Evolutionary conservation across 176 grass and related monocot genomes (phyloP), one percentile per base, ranked within the genome.

Genomic region (Pontederia paniculata): DNA sequence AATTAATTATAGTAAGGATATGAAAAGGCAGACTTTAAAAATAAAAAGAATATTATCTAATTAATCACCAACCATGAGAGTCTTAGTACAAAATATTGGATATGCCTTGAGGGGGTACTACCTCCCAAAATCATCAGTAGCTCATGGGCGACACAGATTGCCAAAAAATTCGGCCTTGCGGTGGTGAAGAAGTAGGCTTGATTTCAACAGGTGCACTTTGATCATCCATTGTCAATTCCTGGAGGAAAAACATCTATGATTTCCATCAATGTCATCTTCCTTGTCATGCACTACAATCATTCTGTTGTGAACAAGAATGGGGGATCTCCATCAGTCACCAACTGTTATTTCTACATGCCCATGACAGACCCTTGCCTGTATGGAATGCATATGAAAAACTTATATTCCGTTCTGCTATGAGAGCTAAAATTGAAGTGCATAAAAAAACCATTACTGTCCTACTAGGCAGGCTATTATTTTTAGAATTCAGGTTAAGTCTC

Each of bases 141-240:
- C n/a, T n/a, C n/a, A n/a, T n/a, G n/a, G n/a, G n/a, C n/a, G n/a
- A n/a, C n/a, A n/a, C n/a, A n/a, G n/a, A n/a, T n/a, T n/a, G n/a
- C n/a, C n/a, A n/a, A n/a, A n/a, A n/a, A n/a, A n/a, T n/a, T n/a
- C n/a, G n/a, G n/a, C n/a, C n/a, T n/a, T n/a, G n/a, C n/a, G n/a
- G n/a, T n/a, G n/a, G n/a, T n/a, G 91, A 97, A 74, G 86, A 97
- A 63, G 81, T 97, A 0, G 73, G 77, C 62, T 72, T 97, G 44
- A 68, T 96, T 3, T 54, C 58, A 1, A 96, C 86, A 21, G 90
- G 69, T 0, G 16, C 49, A 55, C 1, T 42, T 18, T 89, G n/a
- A 60, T 72, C 25, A 17, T 5, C 63, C 82, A 17, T 54, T 43
- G 28, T 67, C 62, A 9, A 74, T 49, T 3, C 90, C 82, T 8